Conservation (phyloP, 495 filamentous ascomycete genomes). For the Xylaria curta region DNA sequence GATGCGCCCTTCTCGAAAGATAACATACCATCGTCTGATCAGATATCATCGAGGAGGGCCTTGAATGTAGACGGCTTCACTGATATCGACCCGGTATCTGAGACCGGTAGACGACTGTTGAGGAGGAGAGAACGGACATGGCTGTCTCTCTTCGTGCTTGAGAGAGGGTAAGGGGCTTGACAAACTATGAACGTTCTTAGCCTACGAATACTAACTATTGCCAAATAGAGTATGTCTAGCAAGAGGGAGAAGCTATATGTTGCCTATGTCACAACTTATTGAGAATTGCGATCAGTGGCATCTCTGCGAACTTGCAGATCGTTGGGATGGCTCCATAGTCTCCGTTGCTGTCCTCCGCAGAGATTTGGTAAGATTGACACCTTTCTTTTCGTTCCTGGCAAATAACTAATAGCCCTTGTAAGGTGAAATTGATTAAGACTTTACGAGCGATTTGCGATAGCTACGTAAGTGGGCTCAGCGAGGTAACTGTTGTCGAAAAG, state of each 20-base stretch:
- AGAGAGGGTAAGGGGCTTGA: constrained; percentile 61
- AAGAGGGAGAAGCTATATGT: constrained; percentile 69
- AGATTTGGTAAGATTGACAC: constrained; percentile 61
- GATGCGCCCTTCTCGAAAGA: constrained; percentile 56
- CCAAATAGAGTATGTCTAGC: constrained; percentile 67
- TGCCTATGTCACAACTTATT: constrained; percentile 68
- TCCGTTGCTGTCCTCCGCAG: constrained; percentile 71
- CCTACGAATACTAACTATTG: background rate
- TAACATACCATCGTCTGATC: constrained; percentile 65
- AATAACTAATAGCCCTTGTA: constrained; percentile 22
- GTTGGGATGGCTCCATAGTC: constrained; percentile 70
- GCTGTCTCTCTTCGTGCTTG: constrained; percentile 75
- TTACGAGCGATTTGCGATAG: constrained; percentile 70
- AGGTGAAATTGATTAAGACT: constrained; percentile 66
- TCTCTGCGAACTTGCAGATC: constrained; percentile 64
- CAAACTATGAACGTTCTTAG: background rate
- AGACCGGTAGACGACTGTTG: constrained; percentile 63
- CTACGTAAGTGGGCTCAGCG: constrained; percentile 43
- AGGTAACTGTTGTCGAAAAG: constrained; percentile 38
- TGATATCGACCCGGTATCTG: constrained; percentile 64
- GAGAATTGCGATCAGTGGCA: constrained; percentile 74
- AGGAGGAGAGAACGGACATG: constrained; percentile 71
- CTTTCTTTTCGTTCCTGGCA: background rate
- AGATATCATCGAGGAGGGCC: constrained; percentile 68
- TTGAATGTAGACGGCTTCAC: constrained; percentile 71